Base-by-base conservation (phyloP, 257 asterid genomes). In the Leonotis leonurus region DNA sequence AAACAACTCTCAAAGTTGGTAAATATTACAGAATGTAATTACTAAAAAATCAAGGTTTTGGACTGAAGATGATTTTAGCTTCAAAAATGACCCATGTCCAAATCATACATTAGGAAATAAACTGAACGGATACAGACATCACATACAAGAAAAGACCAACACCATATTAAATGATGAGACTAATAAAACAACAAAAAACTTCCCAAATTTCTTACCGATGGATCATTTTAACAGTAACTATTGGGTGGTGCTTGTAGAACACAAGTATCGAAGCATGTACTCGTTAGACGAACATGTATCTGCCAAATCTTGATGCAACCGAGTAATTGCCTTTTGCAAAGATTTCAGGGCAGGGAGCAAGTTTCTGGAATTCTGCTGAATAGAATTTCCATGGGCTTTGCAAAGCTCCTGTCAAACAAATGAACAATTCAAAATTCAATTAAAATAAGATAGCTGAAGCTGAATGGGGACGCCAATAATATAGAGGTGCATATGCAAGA, bases 251-350 rank as follows among this genome's bases (percentile, higher is more conserved):
- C 81, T 81, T 3, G 85, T 57, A 43, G 88, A 77, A 69, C 94
- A 83, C 45, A 93, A 71, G 74, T 89, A 93, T 45, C 83, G 85
- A 59, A 93, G 97, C 85, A 71, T 73, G 72, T 89, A 89, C 82
- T 83, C 96, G 50, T 93, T 89, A 58, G 96, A 87, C 10, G 95
- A 87, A 68, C 96, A 89, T 2, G 89, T 83, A 44, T 93, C 96
- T 1, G 96, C 95, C 84, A 93, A 75, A 79, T 93, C 99, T 72
- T 87, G 94, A 78, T 89, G 97, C 63, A 81, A 70, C 68, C 87
- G 84, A 24, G 90, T 86, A 64, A 87, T 70, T 40, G 95, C 73
- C 79, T 93, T 93, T 70, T 85, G 96, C 82, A 93, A 75, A 4
- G 96, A 87, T 79, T 83, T 89, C 60, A 89, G 78, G 62, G 97